These are phyloP conservation scores for Kappamyces sp. DNA, from an alignment of 192 early-diverging fungal genomes.

Conservation along the genomic window DNA sequence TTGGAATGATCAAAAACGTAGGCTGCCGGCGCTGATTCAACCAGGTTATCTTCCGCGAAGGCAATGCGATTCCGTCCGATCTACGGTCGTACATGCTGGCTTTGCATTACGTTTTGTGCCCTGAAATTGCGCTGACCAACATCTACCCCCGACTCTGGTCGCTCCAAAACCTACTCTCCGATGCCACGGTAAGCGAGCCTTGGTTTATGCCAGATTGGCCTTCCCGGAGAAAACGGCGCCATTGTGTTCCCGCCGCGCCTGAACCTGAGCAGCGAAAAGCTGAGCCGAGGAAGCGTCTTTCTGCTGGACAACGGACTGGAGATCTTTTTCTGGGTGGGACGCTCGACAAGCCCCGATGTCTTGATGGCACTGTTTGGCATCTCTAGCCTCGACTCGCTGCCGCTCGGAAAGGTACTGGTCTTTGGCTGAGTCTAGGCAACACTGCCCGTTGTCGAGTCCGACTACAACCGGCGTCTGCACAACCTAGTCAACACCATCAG, in stretches of 20 bases:
- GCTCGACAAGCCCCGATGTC: constrained; percentile 69
- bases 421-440: constrained; percentile 43
- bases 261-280: constrained; percentile 77
- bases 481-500: constrained; percentile 71
- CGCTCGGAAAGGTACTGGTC: constrained; percentile 64
- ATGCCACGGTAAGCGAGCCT: constrained; percentile 38
- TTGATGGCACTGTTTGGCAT: constrained; percentile 71
- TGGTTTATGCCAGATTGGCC: constrained; percentile 16
- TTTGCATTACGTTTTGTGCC: constrained; percentile 71
- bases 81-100: constrained; percentile 77
- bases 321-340: constrained; percentile 85
- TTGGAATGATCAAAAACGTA: constrained; percentile 84
- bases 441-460: constrained; percentile 61
- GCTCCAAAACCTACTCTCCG: constrained; percentile 64
- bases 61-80: constrained; percentile 62
- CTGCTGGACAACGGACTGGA: constrained; percentile 78
- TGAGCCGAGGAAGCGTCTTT: constrained; percentile 80
- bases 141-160: constrained; percentile 77
- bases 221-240: constrained; percentile 44
- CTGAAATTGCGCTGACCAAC: constrained; percentile 66
- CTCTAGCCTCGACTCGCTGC: constrained; percentile 68
- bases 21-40: constrained; percentile 7
- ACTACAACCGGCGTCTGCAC: constrained; percentile 66
- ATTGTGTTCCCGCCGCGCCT: constrained; percentile 70
- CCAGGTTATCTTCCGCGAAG: constrained; percentile 43